Evolutionary conservation across 1,284 basidiomycete species (phyloP).

Genomic region (Fomitopsis schrenkii): DNA sequence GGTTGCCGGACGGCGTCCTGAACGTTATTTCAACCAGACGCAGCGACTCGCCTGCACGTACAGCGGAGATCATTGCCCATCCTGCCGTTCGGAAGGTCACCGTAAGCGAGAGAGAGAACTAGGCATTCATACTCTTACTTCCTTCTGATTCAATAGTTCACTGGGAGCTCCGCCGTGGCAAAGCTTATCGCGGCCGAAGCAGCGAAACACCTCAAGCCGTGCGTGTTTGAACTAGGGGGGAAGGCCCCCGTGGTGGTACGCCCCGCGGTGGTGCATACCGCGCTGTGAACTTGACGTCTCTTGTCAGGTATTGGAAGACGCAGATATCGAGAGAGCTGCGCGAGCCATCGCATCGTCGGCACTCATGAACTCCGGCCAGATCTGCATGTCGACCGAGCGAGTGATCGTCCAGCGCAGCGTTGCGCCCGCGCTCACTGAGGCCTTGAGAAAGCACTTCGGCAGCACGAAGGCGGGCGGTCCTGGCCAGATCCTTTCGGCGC

Average conservation of each 20-base stretch:
- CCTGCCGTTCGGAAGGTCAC: constrained; percentile 14
- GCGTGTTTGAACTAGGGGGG: constrained; percentile 17
- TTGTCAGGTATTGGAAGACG: constrained; percentile 53
- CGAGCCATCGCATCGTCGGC: constrained; percentile 51
- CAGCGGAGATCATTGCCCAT: constrained; percentile 16
- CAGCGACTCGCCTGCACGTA: constrained; percentile 8
- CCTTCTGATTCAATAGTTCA: constrained; percentile 8
- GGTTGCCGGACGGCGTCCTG: constrained; percentile 14
- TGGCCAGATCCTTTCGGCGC: constrained; percentile 29
- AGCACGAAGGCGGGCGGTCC: constrained; percentile 36
- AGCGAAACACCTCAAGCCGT: constrained; percentile 18
- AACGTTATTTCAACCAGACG: constrained; percentile 11
- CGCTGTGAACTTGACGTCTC: too few relatives aligned
- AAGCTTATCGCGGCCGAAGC: constrained; percentile 15
- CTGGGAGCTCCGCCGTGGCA: constrained; percentile 18
- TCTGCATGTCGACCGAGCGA: constrained; percentile 71
- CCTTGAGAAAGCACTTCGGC: constrained; percentile 32
- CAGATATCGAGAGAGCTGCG: constrained; percentile 57
- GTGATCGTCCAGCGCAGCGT: constrained; percentile 36
- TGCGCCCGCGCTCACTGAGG: constrained; percentile 5
- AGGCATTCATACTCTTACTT: background rate
- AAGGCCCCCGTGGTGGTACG: constrained; percentile 69
- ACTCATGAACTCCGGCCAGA: constrained; percentile 59
- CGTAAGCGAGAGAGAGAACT: constrained; percentile 1
- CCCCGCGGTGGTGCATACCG: background rate